phyloP scores from a whole-genome alignment of 352 stramenopile species.

The Globisporangium takayamanum region DNA sequence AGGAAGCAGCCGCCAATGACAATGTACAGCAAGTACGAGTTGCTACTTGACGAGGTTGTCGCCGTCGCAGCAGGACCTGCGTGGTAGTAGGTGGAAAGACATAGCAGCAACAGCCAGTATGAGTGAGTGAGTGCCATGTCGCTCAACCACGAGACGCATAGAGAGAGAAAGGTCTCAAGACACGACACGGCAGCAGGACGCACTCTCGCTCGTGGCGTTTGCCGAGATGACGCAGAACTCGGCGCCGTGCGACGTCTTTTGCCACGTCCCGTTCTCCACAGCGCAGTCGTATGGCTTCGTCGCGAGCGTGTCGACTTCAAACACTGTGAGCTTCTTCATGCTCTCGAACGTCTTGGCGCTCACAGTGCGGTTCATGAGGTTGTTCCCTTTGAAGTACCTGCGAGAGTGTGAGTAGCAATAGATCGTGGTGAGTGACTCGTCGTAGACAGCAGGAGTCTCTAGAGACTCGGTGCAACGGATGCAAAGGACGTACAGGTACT shows the following conservation, averaged over 20 bases:
- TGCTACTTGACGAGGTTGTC: slow-evolving; percentile 23
- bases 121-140: too few relatives aligned
- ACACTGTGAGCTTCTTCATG: slow-evolving; percentile 37
- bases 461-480: background rate
- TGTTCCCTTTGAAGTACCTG: slow-evolving; percentile 39
- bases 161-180: too few relatives aligned
- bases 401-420: background rate
- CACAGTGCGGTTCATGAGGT: slow-evolving; percentile 40
- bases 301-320: slow-evolving; percentile 26
- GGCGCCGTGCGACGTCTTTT: slow-evolving; percentile 24
- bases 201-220: slow-evolving; percentile 10
- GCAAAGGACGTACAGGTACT: slow-evolving; percentile 29
- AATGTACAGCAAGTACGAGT: slow-evolving; percentile 37
- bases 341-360: slow-evolving; percentile 27
- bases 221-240: slow-evolving; percentile 33
- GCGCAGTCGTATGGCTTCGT: slow-evolving; percentile 27
- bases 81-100: background rate
- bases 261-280: slow-evolving; percentile 27
- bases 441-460: background rate
- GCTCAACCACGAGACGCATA: too few relatives aligned
- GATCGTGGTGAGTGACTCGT: background rate
- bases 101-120: background rate
- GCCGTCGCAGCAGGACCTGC: slow-evolving; percentile 10
- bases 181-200: background rate
- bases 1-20: slow-evolving; percentile 33